A percentile compares a stretch with the other conserved stretches of the same genome.
Conservation (phyloP, 2,329 filamentous ascomycete genomes). For the Chaetomiaceae sp. region DNA sequence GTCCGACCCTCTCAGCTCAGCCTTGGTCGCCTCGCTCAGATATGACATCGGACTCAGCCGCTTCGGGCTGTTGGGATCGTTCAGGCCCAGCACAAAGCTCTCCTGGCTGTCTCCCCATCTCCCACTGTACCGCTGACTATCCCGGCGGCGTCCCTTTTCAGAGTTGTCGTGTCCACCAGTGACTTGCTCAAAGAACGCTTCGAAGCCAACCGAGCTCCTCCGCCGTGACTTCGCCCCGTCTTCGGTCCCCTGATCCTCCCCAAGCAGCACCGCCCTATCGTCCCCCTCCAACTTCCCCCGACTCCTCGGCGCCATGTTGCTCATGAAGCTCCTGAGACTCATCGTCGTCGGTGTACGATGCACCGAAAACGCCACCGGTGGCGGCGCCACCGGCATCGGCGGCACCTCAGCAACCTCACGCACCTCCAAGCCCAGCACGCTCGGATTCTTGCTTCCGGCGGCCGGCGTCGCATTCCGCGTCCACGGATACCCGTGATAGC, state of each 20-base stretch:
- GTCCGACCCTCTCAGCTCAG: background rate
- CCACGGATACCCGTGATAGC: conserved; percentile 31
- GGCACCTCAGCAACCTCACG: background rate
- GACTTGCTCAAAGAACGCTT: conserved; percentile 24
- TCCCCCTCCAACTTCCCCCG: conserved; percentile 16
- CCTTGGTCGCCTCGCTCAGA: conserved; percentile 17
- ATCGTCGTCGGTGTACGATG: conserved; percentile 26
- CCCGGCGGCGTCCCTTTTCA: conserved; percentile 10
- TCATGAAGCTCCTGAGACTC: conserved; percentile 27
- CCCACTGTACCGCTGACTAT: conserved; percentile 8
- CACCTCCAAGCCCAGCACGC: conserved; percentile 15
- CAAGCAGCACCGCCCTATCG: conserved; percentile 14
- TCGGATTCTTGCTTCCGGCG: conserved; percentile 21
- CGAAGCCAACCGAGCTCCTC: conserved; percentile 23
- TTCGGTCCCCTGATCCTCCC: conserved; percentile 1
- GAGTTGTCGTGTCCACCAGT: conserved; percentile 12
- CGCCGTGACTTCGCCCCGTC: conserved; percentile 3
- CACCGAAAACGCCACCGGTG: conserved; percentile 15
- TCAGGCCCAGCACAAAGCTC: conserved; percentile 28
- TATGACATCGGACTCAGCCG: conserved; percentile 24
- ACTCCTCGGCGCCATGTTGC: conserved; percentile 21
- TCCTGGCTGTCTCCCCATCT: conserved; percentile 28
- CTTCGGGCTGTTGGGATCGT: conserved; percentile 27
- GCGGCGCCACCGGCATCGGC: conserved; percentile 14
- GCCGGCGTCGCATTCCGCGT: conserved; percentile 18